Evolutionary conservation across 495 filamentous ascomycete species (phyloP), one percentile per base, ranked within the genome.

Genomic region (Pyrenula massariospora): DNA sequence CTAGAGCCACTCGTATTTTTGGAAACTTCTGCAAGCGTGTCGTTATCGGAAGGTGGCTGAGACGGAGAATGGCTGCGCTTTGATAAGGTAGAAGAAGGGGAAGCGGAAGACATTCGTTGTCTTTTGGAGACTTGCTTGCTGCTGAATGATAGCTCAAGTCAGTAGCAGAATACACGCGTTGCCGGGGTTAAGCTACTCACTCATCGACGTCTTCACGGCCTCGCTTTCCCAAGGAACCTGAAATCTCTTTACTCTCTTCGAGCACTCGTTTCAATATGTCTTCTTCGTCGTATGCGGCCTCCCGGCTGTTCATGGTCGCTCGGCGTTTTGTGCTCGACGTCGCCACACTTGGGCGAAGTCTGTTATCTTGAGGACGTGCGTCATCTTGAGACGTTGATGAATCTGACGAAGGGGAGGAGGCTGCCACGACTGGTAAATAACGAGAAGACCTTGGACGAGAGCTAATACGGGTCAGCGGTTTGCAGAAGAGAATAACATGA

Each of bases 231-330:
- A 86, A 19, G 10, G 50, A 52, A 19, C 50, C 50, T 15, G 31
- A 42, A 5, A 19, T 52, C 56, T 86, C 82, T 68, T 91, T 96
- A 73, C 93, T 99, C 57, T 94, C 91, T 67, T 97, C 93, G 63
- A 99, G 89, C 19, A 91, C 94, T 61, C 86, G 79, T 57, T 89
- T 82, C 25, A 99, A 67, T 57, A 88, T 84, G 68, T 96, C 93
- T 59, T 95, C 91, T 70, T 95, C 91, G 60, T 97, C 91, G 65
- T 96, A 96, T 3, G 88, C 91, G 53, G 93, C 91, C 65, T 91
- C 89, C 54, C 92, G 82, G 67, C 94, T 97, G 64, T 97, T 96
- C 89, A 97, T 95, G 10, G 93, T 99, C 24, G 92, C 95, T 15
- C 93, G 84, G 55, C 93, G 84, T 65, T 96, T 96, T 24, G 74